These are phyloP conservation scores for Senna siamea DNA, from an alignment of 306 rosid species.

Conservation along the genomic window DNA sequence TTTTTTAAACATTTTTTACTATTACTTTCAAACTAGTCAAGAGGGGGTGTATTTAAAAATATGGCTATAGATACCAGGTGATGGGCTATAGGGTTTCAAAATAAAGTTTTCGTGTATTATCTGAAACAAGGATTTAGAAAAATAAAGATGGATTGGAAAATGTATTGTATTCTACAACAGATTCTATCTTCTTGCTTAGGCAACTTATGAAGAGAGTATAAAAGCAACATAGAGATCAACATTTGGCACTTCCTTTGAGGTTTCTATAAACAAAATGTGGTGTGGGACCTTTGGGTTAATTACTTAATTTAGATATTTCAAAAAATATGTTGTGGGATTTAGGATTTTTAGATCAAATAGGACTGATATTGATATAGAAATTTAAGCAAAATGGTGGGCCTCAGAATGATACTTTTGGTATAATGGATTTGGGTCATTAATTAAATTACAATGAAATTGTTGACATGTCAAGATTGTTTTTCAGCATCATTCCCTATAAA, in stretches of 20 bases:
- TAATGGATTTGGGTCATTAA: neutral
- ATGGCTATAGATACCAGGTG: conserved; percentile 9
- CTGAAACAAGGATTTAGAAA: conserved; percentile 1
- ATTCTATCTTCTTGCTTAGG: neutral
- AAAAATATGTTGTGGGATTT: neutral
- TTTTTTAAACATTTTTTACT: conserved; percentile 11
- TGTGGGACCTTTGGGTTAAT: neutral
- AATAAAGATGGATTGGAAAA: neutral
- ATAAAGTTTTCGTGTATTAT: neutral
- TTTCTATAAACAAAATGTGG: neutral
- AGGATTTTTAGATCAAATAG: neutral
- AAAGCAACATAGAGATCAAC: neutral
- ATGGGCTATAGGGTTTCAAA: conserved; percentile 24
- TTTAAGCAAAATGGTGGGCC: neutral
- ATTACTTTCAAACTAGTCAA: neutral
- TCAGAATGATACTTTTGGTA: neutral
- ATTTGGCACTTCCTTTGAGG: neutral
- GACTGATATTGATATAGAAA: neutral
- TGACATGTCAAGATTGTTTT: neutral
- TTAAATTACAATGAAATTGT: neutral
- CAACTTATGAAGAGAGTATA: neutral
- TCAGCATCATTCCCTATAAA: neutral
- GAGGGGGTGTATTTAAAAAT: conserved; percentile 9
- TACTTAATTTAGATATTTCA: neutral
- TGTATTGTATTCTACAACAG: neutral